Base-by-base conservation (phyloP, 2,329 filamentous ascomycete genomes). In the Xylaria sp. region DNA sequence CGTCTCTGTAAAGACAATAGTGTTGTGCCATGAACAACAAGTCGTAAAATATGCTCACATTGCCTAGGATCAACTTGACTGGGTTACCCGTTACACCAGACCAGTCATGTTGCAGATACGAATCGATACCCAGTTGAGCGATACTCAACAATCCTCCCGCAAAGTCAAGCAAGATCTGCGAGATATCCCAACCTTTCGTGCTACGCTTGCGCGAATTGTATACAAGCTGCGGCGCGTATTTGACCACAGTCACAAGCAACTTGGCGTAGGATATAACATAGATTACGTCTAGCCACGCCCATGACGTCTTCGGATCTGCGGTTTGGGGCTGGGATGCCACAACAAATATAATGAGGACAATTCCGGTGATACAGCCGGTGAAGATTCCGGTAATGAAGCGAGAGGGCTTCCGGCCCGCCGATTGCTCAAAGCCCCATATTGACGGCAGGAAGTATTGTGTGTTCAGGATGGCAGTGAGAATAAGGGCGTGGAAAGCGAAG, bases 61-160 rank as follows among this genome's bases (percentile, higher is more conserved):
- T 95, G 15, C 93, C 92, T 48, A 98, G 85, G 2, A 90, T 89
- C 66, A 98, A 89, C 82, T 98, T 99, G 73, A 96, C 91, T 0
- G 94, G 93, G 78, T 98, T 98, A 1, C 94, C 95, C 0, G 91
- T 94, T 66, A 98, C 85, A 25, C 95, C 96, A 56, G 90, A 92
- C 94, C 95, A 97, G 81, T 97, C 93, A 63, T 86, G 86, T 79
- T 96, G 90, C 43, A 97, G 81, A 66, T 91, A 93, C 67, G 93
- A 94, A 81, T 98, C 96, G 69, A 98, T 90, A 25, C 90, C 82
- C 70, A 97, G 86, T 80, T 99, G 96, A 2, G 87, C 81, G 60
- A 97, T 85, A 67, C 93, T 97, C 58, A 98, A 83, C 20, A 96
- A 77, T 41, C 95, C 94, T 43, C 96, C 96, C 1, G 85, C 83